Evolutionary conservation across 2,329 filamentous ascomycete species (phyloP), one percentile per base, ranked within the genome.

Genomic region (Aureobasidium sp.): DNA sequence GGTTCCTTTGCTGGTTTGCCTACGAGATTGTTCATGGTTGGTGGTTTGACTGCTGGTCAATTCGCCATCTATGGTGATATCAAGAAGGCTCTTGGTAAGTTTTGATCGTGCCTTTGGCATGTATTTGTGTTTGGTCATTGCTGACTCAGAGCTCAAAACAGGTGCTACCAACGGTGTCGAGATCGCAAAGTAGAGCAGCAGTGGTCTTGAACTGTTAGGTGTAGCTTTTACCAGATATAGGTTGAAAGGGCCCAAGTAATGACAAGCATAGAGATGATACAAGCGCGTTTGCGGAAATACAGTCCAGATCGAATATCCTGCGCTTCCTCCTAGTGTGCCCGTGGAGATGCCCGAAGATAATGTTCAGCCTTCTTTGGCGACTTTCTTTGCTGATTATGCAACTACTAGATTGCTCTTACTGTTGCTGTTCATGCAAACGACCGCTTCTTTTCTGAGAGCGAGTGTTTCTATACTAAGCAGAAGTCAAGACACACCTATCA

Each of bases 1-100:
- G 58, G 90, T 70, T 88, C 84, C 63, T 95, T 87, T 81, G 80
- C 82, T 71, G 90, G 90, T 85, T 88, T 95, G 70, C 88, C 88
- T 77, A 88, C 90, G 71, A 87, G 87, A 83, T 78, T 89, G 60
- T 86, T 88, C 80, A 87, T 88, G 84, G 80, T 89, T 71, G 87
- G 88, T 77, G 87, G 86, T 68, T 77, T 91, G 69, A 90, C 87
- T 66, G 87, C 87, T 67, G 87, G 87, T 76, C 90, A 94, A 79
- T 94, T 94, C 78, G 89, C 89, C 72, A 57, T 57, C 39, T 44
- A 44, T 15, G 53, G 53, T 44, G 53, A 57, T 8, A 44, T 57
- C 41, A 90, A 89, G 48, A 64, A 20, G 36, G 47, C 20, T 45
- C 49, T 37, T 63, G 64, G 56, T 70, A 64, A 22, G 56, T 63